These are phyloP conservation scores for Camelina neglecta DNA, from an alignment of 345 rosid species.

Conservation along the genomic window DNA sequence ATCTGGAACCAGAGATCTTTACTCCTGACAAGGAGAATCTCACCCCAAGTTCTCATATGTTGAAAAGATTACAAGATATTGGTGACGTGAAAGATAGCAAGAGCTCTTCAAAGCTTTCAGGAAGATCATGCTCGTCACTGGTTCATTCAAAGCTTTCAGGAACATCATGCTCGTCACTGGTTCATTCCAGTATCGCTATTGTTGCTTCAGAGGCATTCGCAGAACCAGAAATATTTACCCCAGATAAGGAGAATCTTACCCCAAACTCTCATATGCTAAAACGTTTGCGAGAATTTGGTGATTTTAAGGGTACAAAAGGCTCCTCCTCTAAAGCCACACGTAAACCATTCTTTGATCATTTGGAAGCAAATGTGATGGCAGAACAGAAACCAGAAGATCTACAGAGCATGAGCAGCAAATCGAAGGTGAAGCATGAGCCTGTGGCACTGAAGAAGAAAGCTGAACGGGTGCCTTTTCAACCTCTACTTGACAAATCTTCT, in stretches of 20 bases:
- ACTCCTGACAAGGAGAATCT: constrained; percentile 87
- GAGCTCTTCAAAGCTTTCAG: constrained; percentile 36
- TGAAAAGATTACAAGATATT: constrained; percentile 54
- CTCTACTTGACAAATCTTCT: constrained; percentile 46
- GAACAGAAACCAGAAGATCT: constrained; percentile 44
- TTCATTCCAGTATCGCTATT: constrained; percentile 14
- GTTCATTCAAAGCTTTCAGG: constrained; percentile 28
- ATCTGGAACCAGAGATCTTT: constrained; percentile 60
- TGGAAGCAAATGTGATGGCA: constrained; percentile 46
- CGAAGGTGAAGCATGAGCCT: constrained; percentile 46
- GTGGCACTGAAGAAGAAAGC: constrained; percentile 39
- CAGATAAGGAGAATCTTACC: constrained; percentile 82
- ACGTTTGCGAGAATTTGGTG: constrained; percentile 53
- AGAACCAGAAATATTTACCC: constrained; percentile 68
- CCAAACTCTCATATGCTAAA: constrained; percentile 60
- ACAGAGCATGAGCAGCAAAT: constrained; percentile 37
- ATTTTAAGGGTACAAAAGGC: constrained; percentile 50
- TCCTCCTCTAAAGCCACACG: constrained; percentile 39
- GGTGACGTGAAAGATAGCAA: constrained; percentile 51
- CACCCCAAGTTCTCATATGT: constrained; percentile 60
- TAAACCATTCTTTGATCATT: constrained; percentile 45
- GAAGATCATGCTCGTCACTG: constrained; percentile 26
- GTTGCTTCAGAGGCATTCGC: constrained; percentile 17
- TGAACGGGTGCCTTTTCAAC: constrained; percentile 67
- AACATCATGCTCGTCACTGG: constrained; percentile 23